Base-by-base conservation (phyloP, 331 rosid genomes). In the Acacia concinna region DNA sequence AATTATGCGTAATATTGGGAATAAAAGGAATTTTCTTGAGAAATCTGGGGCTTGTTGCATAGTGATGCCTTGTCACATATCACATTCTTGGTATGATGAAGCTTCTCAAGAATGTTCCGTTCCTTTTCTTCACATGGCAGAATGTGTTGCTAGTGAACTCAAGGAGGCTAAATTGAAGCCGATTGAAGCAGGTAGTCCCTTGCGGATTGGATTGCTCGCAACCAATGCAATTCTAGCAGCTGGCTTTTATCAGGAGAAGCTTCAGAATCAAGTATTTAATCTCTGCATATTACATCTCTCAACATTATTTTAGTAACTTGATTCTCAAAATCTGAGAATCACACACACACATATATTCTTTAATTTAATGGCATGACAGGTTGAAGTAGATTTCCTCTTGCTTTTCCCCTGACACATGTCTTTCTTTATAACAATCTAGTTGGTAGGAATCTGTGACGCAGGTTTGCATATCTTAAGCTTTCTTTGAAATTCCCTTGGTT, bases 121-220 rank as follows among this genome's bases (percentile, higher is more conserved):
- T 27, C 91, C 91, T 77, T 78, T 91, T 78, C 86, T 91, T 79
- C 93, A 94, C 76, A 85, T 92, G 87, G 93, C 89, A 38, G 94
- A 89, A 56, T 87, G 93, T 76, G 92, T 92, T 83, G 97, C 90
- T 27, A 89, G 74, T 88, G 97, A 89, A 87, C 96, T 94, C 74
- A 90, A 88, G 90, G 93, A 94, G 84, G 97, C 93, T 1, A 89
- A 92, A 78, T 77, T 92, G 85, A 94, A 86, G 86, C 98, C 94
- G 17, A 81, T 90, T 30, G 97, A 94, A 90, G 93, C 93, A 28
- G 91, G 98, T 34, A 94, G 92, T 78, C 88, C 88, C 66, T 43
- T 85, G 84, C 78, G 87, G 85, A 90, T 92, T 30, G 97, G 96
- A 65, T 90, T 94, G 77, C 96, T 92, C 30, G 93, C 91, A 2